Percentiles rank a stretch among this genome's conserved stretches.
phyloP scores from a whole-genome alignment of 2,329 filamentous ascomycete species.

The Onygena corvina region DNA sequence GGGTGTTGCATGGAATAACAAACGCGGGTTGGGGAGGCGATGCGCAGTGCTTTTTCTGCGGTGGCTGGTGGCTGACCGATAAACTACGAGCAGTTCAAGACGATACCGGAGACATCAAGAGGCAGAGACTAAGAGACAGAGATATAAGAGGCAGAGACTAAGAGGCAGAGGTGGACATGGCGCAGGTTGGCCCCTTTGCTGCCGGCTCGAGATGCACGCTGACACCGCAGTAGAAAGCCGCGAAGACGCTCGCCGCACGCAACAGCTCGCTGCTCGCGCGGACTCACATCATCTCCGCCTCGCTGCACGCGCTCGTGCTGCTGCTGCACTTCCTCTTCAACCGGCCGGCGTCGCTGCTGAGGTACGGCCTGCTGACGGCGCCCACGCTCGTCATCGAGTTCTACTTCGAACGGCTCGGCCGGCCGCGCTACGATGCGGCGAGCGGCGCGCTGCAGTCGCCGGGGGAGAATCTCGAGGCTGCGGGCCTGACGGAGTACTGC shows the following conservation, averaged over 20 bases:
- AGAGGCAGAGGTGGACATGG: not conserved
- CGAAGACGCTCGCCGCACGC: conserved; percentile 56
- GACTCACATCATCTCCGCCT: conserved; percentile 64
- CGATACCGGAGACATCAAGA: not conserved
- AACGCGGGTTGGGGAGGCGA: conserved; percentile 4
- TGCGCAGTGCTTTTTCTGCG: not conserved
- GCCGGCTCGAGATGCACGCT: not conserved
- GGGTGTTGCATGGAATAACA: not conserved
- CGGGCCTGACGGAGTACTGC: conserved; percentile 92
- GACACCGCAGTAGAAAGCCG: conserved; percentile 33
- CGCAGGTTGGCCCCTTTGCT: not conserved
- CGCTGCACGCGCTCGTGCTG: conserved; percentile 63
- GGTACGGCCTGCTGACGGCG: conserved; percentile 59
- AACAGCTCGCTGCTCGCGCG: conserved; percentile 67
- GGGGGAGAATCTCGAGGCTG: conserved; percentile 77
- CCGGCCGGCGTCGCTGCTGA: conserved; percentile 48
- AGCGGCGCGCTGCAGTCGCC: conserved; percentile 57
- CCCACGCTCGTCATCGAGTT: conserved; percentile 72
- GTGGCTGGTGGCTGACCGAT: conserved; percentile 1
- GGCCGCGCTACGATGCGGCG: conserved; percentile 55
- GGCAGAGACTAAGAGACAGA: not conserved
- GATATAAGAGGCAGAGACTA: not conserved
- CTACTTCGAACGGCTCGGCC: conserved; percentile 71
- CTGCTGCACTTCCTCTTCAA: conserved; percentile 54
- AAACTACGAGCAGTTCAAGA: not conserved